A percentile compares a stretch with the other conserved stretches of the same genome.
Conservation (phyloP, 1,139 yeast genomes). For the Spencermartinsiella ligniputridi region DNA sequence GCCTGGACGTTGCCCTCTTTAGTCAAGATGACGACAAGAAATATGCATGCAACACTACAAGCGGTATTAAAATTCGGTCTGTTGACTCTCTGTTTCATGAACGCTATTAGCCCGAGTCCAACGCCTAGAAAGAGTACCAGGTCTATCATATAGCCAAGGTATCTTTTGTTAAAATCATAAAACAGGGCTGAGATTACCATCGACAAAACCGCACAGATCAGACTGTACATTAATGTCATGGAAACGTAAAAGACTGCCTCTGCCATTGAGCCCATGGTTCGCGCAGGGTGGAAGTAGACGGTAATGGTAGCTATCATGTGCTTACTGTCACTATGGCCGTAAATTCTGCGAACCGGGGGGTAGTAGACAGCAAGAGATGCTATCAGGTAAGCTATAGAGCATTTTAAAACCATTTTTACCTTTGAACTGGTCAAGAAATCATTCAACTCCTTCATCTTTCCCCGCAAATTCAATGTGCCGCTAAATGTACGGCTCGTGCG, state of each 20-base stretch:
- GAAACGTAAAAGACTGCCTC: conserved; percentile 64
- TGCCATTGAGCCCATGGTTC: conserved; percentile 77
- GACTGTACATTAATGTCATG: conserved; percentile 52
- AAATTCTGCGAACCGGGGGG: conserved; percentile 46
- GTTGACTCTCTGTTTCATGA: conserved; percentile 61
- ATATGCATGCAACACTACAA: conserved; percentile 70
- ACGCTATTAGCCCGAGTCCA: conserved; percentile 65
- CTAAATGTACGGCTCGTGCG: too few relatives aligned
- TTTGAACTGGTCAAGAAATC: conserved; percentile 10
- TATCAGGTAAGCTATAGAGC: conserved; percentile 64
- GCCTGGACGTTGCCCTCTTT: conserved; percentile 70
- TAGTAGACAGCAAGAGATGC: conserved; percentile 77
- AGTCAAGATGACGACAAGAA: conserved; percentile 66
- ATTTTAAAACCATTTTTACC: conserved; percentile 44
- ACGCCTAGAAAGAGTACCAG: conserved; percentile 47
- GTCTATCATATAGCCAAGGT: conserved; percentile 53
- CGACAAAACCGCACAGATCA: conserved; percentile 51
- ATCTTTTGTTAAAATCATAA: conserved; percentile 45
- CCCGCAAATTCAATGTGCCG: too few relatives aligned
- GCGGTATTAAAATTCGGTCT: conserved; percentile 77
- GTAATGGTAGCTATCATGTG: conserved; percentile 81
- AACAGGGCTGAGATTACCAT: conserved; percentile 50
- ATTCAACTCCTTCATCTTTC: not conserved
- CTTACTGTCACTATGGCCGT: conserved; percentile 71
- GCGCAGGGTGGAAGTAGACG: conserved; percentile 78